Conservation (phyloP, 2,329 filamentous ascomycete genomes). For the Trichoderma atrobrunneum region DNA sequence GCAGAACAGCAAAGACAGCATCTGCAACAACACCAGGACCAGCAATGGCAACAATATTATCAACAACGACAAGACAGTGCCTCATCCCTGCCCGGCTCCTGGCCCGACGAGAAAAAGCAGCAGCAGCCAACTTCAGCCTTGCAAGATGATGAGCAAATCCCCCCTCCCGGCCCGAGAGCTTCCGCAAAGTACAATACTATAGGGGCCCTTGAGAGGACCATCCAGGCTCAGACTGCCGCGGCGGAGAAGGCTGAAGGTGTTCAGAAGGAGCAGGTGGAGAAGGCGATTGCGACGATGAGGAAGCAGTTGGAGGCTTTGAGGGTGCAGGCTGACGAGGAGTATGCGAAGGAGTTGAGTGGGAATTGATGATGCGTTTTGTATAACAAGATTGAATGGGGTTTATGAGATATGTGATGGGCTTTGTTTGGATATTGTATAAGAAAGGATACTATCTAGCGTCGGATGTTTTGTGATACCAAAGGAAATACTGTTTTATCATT, state of each 20-base stretch:
- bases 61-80: not conserved
- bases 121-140: slow-evolving; percentile 14
- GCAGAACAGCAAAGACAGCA: not conserved
- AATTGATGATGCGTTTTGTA: not conserved
- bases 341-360: slow-evolving; percentile 40
- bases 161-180: slow-evolving; percentile 28
- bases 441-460: not conserved
- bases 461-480: slow-evolving; percentile 1
- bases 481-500: not conserved
- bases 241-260: slow-evolving; percentile 25
- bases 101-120: slow-evolving; percentile 33
- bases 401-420: not conserved
- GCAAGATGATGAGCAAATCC: not conserved
- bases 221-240: slow-evolving; percentile 32
- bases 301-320: slow-evolving; percentile 38
- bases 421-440: not conserved
- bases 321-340: slow-evolving; percentile 47
- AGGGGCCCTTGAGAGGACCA: slow-evolving; percentile 35
- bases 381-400: not conserved
- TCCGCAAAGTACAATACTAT: slow-evolving; percentile 38
- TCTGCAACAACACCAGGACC: not conserved
- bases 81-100: slow-evolving; percentile 31
- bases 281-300: slow-evolving; percentile 40
- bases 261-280: slow-evolving; percentile 28
- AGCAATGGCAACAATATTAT: not conserved